Conservation (phyloP, 164 flowering plant genomes). For the Liriodendron chinense region DNA sequence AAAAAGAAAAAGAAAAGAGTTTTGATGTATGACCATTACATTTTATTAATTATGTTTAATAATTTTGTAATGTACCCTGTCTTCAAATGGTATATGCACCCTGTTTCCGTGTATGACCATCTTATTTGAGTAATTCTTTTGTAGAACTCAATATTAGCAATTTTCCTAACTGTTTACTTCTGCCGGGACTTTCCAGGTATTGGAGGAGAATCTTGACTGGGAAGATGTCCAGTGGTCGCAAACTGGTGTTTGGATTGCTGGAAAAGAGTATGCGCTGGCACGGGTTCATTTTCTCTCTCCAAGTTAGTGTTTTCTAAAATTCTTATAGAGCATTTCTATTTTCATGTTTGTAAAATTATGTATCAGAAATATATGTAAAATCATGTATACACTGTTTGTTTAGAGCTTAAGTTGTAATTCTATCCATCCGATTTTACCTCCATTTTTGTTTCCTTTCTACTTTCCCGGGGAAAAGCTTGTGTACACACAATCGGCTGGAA, state of each 20-base stretch:
- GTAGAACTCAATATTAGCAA: background rate
- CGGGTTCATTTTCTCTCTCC: constrained; percentile 78
- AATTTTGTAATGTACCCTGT: no score
- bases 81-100: no score
- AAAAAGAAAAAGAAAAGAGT: no score
- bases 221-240: constrained; percentile 94
- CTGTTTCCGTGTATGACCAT: background rate
- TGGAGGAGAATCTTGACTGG: constrained; percentile 92
- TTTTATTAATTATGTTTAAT: no score
- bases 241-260: constrained; percentile 85
- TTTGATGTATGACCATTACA: no score
- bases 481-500: no score
- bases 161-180: background rate
- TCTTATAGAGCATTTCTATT: background rate
- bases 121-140: background rate
- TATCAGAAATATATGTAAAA: background rate
- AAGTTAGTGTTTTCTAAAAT: constrained; percentile 20
- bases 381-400: background rate
- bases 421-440: background rate
- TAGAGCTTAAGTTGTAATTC: background rate
- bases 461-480: no score
- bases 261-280: constrained; percentile 74
- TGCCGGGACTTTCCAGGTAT: constrained; percentile 39
- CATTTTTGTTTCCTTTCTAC: background rate
- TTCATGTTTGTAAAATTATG: background rate